A percentile compares a stretch with the other conserved stretches of the same genome.
These are phyloP conservation scores for Anisogramma anomala DNA, from an alignment of 2,329 filamentous ascomycete species.

Conservation along the genomic window DNA sequence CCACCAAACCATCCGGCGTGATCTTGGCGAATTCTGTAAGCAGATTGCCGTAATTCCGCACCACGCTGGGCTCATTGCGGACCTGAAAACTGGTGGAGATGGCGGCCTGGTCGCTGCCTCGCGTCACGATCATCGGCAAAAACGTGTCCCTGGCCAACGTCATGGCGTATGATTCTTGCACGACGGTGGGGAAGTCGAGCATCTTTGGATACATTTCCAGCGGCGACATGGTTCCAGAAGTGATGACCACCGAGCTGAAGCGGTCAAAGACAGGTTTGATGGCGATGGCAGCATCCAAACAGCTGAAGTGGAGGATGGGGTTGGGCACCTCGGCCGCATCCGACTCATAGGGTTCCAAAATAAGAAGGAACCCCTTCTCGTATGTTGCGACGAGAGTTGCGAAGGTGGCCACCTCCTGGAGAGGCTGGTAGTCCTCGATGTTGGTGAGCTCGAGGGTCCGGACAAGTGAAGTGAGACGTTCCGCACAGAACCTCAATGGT, in stretches of 20 bases:
- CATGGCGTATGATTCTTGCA: constrained; percentile 97
- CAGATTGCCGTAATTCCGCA: constrained; percentile 89
- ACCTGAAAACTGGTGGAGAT: constrained; percentile 93
- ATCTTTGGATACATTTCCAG: constrained; percentile 99
- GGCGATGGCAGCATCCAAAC: constrained; percentile 91
- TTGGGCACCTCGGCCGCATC: constrained; percentile 93
- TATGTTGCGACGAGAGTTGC: constrained; percentile 94
- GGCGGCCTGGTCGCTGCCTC: constrained; percentile 85
- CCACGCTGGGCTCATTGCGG: constrained; percentile 90
- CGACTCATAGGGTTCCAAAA: constrained; percentile 94
- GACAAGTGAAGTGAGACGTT: constrained; percentile 86
- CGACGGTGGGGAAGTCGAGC: constrained; percentile 83
- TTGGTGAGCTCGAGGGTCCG: constrained; percentile 91
- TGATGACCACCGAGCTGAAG: constrained; percentile 97
- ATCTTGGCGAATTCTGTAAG: constrained; percentile 92
- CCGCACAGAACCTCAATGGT: constrained; percentile 85
- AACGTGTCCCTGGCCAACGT: constrained; percentile 91
- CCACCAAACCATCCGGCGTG: constrained; percentile 94
- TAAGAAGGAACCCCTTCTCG: constrained; percentile 89
- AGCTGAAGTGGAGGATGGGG: constrained; percentile 93
- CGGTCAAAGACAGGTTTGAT: constrained; percentile 96
- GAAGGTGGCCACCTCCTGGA: constrained; percentile 96
- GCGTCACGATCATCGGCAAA: constrained; percentile 92
- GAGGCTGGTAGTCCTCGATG: constrained; percentile 92
- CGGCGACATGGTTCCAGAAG: constrained; percentile 91